A percentile compares a stretch with the other conserved stretches of the same genome.
These are phyloP conservation scores for Phytophthora uliginosa DNA, from an alignment of 352 stramenopile species.

Conservation along the genomic window DNA sequence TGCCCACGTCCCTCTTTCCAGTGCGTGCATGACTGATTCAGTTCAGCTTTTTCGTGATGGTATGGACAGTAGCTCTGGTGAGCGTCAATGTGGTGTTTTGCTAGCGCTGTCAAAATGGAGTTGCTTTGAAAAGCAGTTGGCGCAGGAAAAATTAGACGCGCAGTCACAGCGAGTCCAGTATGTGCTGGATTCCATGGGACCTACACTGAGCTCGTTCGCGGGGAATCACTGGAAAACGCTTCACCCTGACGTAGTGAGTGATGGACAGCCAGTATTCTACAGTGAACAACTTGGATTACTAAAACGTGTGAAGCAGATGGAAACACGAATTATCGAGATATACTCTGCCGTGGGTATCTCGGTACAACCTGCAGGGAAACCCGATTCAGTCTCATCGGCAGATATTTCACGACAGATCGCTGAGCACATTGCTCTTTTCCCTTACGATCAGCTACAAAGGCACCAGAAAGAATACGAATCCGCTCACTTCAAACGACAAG, in stretches of 20 bases:
- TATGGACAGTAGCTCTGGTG: constrained; percentile 51
- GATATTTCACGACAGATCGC: constrained; percentile 74
- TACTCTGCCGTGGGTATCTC: constrained; percentile 48
- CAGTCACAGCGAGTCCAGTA: constrained; percentile 19
- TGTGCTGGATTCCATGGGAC: constrained; percentile 38
- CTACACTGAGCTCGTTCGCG: constrained; percentile 44
- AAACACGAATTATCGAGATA: constrained; percentile 60
- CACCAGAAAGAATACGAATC: constrained; percentile 59
- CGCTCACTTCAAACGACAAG: constrained; percentile 84
- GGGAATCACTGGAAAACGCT: constrained; percentile 54
- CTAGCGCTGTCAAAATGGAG: constrained; percentile 66
- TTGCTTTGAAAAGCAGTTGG: constrained; percentile 44
- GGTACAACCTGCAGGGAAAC: constrained; percentile 23
- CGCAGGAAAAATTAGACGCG: neutral
- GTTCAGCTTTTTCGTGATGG: constrained; percentile 35
- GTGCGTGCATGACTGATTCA: constrained; percentile 23
- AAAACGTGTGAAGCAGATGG: constrained; percentile 64
- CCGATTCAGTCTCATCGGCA: constrained; percentile 36
- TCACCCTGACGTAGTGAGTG: constrained; percentile 9
- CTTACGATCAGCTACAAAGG: constrained; percentile 52
- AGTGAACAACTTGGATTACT: constrained; percentile 61
- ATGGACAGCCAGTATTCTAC: constrained; percentile 45
- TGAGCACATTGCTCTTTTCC: constrained; percentile 61
- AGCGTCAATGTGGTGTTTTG: constrained; percentile 71
- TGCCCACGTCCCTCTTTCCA: constrained; percentile 38